A percentile compares a stretch with the other conserved stretches of the same genome.
Evolutionary conservation across 495 filamentous ascomycete genomes (phyloP).

Genomic region (Penicillium cinerascens): DNA sequence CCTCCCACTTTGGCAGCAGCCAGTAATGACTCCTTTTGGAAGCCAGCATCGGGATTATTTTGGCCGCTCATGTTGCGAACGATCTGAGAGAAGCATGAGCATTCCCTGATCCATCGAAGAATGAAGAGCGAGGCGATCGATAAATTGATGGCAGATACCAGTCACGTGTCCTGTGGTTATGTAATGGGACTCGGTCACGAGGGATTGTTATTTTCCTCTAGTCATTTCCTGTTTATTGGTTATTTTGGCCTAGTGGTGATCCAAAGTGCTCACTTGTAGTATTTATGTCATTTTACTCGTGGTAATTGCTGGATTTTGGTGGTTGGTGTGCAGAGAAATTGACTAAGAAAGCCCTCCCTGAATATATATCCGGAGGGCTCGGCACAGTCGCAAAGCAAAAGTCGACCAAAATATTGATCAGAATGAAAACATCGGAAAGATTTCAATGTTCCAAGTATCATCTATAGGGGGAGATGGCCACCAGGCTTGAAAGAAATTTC

Average conservation of each 20-base stretch:
- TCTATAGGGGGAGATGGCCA: too few species aligned
- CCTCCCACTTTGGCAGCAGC: conserved; percentile 51
- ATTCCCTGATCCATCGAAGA: conserved; percentile 7
- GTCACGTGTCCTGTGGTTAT: conserved; percentile 2
- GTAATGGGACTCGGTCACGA: neutral
- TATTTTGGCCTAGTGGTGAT: neutral
- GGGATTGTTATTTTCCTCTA: neutral
- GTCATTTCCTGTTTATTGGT: neutral
- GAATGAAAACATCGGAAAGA: too few species aligned
- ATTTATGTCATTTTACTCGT: too few species aligned
- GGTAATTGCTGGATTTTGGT: too few species aligned
- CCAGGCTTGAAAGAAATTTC: neutral
- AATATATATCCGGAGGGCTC: too few species aligned
- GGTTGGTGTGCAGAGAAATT: too few species aligned
- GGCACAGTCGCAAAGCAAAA: too few species aligned
- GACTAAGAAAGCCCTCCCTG: too few species aligned
- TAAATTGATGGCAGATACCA: neutral
- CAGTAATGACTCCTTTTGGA: conserved; percentile 25
- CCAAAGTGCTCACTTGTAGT: too few species aligned
- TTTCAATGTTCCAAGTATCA: too few species aligned
- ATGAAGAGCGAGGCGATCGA: neutral
- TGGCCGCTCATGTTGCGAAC: conserved; percentile 32
- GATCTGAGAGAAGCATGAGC: conserved; percentile 6
- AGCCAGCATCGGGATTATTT: conserved; percentile 10
- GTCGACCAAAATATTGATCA: too few species aligned